Percentiles rank a stretch among this genome's conserved stretches.
Conservation (phyloP, 2,329 filamentous ascomycete species). For the Ophiostoma perfectum region DNA sequence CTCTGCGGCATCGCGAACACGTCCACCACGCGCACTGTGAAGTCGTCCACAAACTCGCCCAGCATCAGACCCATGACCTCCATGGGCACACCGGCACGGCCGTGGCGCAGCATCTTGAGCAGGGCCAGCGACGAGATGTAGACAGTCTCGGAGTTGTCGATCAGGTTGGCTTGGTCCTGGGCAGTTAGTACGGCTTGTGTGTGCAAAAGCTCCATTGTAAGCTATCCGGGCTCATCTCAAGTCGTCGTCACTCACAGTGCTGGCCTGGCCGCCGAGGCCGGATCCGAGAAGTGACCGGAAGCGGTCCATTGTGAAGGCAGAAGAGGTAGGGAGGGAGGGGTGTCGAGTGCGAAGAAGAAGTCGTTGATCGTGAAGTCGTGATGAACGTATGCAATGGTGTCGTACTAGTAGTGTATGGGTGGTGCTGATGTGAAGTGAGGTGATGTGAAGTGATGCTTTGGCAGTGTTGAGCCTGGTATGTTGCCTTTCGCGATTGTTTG, state of each 20-base stretch:
- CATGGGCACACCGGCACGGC: constrained; percentile 96
- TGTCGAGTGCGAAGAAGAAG: not conserved
- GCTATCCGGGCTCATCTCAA: not conserved
- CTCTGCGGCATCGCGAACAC: constrained; percentile 99
- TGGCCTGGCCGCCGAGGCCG: constrained; percentile 54
- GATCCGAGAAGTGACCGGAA: constrained; percentile 81
- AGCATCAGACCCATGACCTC: constrained; percentile 99
- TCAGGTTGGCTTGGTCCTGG: constrained; percentile 82
- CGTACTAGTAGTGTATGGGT: too few species aligned
- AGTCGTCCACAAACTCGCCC: constrained; percentile 97
- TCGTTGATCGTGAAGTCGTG: not conserved
- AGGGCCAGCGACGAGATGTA: constrained; percentile 97
- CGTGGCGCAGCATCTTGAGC: constrained; percentile 97
- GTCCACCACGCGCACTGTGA: constrained; percentile 95
- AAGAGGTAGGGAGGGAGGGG: constrained; percentile 21
- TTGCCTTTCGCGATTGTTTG: constrained; percentile 14
- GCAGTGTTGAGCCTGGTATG: constrained; percentile 10
- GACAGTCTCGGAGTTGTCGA: constrained; percentile 98
- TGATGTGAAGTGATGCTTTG: not conserved
- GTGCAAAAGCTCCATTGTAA: not conserved
- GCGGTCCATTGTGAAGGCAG: constrained; percentile 66
- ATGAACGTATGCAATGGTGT: not conserved
- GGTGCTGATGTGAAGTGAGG: not conserved
- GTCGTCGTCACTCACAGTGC: constrained; percentile 48
- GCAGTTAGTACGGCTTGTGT: not conserved